Conservation (phyloP, 768 basidiomycete genomes). For the Mycena venus region DNA sequence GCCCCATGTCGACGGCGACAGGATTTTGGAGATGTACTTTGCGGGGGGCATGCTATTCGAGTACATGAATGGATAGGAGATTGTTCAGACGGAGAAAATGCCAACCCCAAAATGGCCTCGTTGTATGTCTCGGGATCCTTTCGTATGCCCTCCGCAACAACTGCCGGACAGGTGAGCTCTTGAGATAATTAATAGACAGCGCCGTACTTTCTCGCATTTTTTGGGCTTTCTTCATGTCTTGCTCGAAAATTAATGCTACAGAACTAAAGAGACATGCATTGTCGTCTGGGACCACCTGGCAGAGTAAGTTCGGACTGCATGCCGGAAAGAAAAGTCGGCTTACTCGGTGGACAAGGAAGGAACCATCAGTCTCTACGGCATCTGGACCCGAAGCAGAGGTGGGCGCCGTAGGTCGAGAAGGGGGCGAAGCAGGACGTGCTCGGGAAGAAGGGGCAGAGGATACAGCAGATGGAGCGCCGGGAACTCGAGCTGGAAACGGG, state of each 20-base stretch:
- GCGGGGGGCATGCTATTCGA: slow-evolving; percentile 61
- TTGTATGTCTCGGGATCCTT: slow-evolving; percentile 79
- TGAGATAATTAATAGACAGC: neutral
- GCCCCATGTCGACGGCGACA: slow-evolving; percentile 88
- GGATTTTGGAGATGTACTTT: slow-evolving; percentile 86
- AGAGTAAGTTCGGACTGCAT: neutral
- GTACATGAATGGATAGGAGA: neutral
- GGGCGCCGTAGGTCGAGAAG: slow-evolving; percentile 30
- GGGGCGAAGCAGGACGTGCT: neutral
- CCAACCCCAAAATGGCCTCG: slow-evolving; percentile 90
- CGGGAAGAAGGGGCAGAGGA: slow-evolving; percentile 18
- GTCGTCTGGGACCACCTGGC: slow-evolving; percentile 93
- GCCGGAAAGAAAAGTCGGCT: slow-evolving; percentile 10
- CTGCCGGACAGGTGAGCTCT: slow-evolving; percentile 51
- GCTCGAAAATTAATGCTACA: slow-evolving; percentile 87
- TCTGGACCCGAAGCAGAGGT: slow-evolving; percentile 58
- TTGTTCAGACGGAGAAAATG: neutral
- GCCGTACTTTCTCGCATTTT: slow-evolving; percentile 80
- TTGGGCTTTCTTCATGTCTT: slow-evolving; percentile 79
- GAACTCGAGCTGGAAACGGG: slow-evolving; percentile 19
- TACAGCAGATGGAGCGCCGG: neutral
- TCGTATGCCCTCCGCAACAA: slow-evolving; percentile 87
- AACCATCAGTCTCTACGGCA: slow-evolving; percentile 71
- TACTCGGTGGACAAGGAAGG: slow-evolving; percentile 83
- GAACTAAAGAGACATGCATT: slow-evolving; percentile 96